phyloP scores from a whole-genome alignment of 345 rosid species.

The Sonneratia alba region DNA sequence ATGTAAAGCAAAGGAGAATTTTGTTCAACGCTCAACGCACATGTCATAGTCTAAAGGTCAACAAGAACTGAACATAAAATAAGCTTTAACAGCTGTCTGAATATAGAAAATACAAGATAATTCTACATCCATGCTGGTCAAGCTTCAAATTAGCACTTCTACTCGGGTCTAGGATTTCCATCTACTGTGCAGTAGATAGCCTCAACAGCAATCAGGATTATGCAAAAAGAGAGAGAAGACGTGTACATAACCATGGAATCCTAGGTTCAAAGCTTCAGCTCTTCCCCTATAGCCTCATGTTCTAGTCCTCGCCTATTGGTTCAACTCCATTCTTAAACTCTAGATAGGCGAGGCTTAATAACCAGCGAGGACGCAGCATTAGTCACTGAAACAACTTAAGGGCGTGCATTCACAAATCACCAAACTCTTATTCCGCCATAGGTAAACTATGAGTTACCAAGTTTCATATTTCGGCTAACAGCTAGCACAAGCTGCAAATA shows the following conservation, averaged over 20 bases:
- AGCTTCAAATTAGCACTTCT: not conserved
- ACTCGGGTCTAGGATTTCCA: not conserved
- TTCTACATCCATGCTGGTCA: not conserved
- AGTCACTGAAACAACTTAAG: not conserved
- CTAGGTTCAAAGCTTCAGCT: not conserved
- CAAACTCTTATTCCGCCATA: not conserved
- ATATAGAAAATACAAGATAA: not conserved
- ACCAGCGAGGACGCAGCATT: not conserved
- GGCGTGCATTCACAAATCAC: not conserved
- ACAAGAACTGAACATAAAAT: not conserved
- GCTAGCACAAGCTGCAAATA: not conserved
- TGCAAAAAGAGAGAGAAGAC: not conserved
- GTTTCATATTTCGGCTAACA: not conserved
- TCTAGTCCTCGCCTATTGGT: not conserved
- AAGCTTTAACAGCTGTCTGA: not conserved
- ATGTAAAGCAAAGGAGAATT: not conserved
- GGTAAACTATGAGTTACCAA: not conserved
- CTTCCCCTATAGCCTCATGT: not conserved
- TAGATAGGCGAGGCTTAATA: not conserved
- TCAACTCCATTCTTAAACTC: not conserved
- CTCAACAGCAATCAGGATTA: not conserved
- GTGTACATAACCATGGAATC: not conserved
- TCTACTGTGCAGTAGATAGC: not conserved
- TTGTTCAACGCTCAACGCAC: not conserved
- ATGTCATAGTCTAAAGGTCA: not conserved